phyloP scores from a whole-genome alignment of 1,284 basidiomycete genomes.

The Tylopilus sp. region DNA sequence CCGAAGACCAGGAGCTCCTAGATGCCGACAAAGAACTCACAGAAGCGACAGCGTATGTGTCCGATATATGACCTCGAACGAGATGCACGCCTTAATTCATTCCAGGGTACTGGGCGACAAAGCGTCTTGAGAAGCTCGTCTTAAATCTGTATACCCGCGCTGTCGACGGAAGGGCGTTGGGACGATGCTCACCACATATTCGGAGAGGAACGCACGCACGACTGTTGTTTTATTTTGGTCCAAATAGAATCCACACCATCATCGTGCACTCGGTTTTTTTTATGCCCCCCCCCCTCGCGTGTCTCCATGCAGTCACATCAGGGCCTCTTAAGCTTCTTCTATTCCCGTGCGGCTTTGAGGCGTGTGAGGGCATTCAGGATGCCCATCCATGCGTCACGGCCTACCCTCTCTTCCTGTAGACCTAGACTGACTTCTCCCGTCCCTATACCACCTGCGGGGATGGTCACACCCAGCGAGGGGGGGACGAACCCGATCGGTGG shows the following conservation, averaged over 20 bases:
- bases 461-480: conserved; percentile 70
- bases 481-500: conserved; percentile 68
- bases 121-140: conserved; percentile 18
- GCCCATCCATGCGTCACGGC: conserved; percentile 72
- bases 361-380: conserved; percentile 62
- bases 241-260: too few species aligned
- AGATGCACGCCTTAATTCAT: conserved; percentile 22
- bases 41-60: conserved; percentile 40
- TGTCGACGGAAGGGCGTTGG: conserved; percentile 7
- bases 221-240: too few species aligned
- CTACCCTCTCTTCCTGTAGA: conserved; percentile 72
- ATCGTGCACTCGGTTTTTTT: not conserved
- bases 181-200: too few species aligned
- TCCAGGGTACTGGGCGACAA: conserved; percentile 13
- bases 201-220: too few species aligned
- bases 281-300: conserved; percentile 21
- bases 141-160: conserved; percentile 21
- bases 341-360: conserved; percentile 47
- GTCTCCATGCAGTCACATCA: conserved; percentile 18
- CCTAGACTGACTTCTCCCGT: conserved; percentile 45
- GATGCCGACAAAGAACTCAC: conserved; percentile 60
- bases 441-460: conserved; percentile 45
- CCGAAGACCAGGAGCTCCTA: conserved; percentile 49
- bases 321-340: conserved; percentile 23
- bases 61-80: conserved; percentile 2